Evolutionary conservation across 1,139 yeast species (phyloP).

Genomic region (Yamadazyma diospyri): DNA sequence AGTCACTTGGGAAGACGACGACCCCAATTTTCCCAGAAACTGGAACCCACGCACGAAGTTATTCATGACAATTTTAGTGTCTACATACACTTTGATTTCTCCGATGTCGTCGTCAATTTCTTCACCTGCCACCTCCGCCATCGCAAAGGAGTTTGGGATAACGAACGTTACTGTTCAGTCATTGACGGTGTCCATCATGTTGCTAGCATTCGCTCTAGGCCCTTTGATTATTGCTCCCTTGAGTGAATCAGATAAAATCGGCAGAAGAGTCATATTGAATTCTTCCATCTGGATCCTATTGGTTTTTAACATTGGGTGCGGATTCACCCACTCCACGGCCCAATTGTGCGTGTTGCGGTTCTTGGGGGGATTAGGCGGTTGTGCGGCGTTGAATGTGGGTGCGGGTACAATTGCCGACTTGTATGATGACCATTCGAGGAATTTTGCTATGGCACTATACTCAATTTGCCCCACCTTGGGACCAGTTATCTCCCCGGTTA

Average conservation of each 20-base stretch:
- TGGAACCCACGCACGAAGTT: conserved; percentile 45
- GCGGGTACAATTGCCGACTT: conserved; percentile 69
- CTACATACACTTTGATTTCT: conserved; percentile 51
- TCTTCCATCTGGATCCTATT: conserved; percentile 48
- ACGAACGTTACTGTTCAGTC: conserved; percentile 36
- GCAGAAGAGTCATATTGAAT: conserved; percentile 50
- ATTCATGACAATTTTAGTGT: conserved; percentile 44
- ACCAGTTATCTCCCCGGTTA: conserved; percentile 34
- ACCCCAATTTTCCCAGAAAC: conserved; percentile 59
- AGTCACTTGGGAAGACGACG: conserved; percentile 63
- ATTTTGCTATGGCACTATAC: conserved; percentile 57
- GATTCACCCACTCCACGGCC: conserved; percentile 47
- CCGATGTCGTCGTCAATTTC: conserved; percentile 59
- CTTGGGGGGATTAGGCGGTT: conserved; percentile 62
- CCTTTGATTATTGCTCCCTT: conserved; percentile 61
- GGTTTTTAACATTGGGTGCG: conserved; percentile 58
- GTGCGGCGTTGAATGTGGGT: conserved; percentile 67
- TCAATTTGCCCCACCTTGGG: conserved; percentile 53
- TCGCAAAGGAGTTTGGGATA: conserved; percentile 41
- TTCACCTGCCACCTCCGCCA: conserved; percentile 53
- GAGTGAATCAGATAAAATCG: conserved; percentile 50
- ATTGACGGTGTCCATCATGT: conserved; percentile 54
- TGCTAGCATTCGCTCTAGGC: conserved; percentile 61
- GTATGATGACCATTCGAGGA: conserved; percentile 49
- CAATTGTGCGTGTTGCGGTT: conserved; percentile 58